phyloP scores from a whole-genome alignment of 768 basidiomycete species.

The Calocera viscosa region DNA sequence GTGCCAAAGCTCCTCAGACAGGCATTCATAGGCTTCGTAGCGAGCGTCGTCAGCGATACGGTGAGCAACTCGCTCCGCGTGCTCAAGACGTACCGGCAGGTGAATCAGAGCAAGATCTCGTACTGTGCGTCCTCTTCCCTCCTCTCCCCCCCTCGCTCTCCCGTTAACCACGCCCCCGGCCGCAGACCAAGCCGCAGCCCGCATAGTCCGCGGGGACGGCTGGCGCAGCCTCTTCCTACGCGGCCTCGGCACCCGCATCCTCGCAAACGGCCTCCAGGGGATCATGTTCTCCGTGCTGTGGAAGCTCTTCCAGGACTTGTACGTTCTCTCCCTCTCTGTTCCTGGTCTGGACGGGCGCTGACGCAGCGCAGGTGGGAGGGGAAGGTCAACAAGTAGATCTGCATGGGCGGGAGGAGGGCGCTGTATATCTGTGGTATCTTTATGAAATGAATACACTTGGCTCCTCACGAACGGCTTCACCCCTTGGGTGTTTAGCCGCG shows the following conservation, averaged over 20 bases:
- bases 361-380: background rate
- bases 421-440: too few relatives aligned
- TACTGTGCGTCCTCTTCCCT: slow-evolving; percentile 37
- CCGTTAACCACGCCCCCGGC: too few relatives aligned
- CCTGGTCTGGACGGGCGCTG: background rate
- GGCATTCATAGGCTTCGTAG: slow-evolving; percentile 82
- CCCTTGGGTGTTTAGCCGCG: too few relatives aligned
- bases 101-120: slow-evolving; percentile 65
- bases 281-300: slow-evolving; percentile 85
- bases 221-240: slow-evolving; percentile 71
- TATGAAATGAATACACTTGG: too few relatives aligned
- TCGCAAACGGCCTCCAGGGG: slow-evolving; percentile 86
- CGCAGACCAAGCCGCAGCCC: slow-evolving; percentile 55
- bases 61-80: slow-evolving; percentile 82
- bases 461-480: too few relatives aligned
- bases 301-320: slow-evolving; percentile 85
- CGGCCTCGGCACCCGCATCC: slow-evolving; percentile 75
- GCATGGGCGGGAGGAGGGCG: too few relatives aligned
- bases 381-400: background rate
- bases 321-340: slow-evolving; percentile 27
- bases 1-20: slow-evolving; percentile 57
- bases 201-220: slow-evolving; percentile 66
- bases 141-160: background rate
- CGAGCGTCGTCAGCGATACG: slow-evolving; percentile 75
- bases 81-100: slow-evolving; percentile 91